phyloP scores from a whole-genome alignment of 139 green algal species.

The Micractinium conductrix region DNA sequence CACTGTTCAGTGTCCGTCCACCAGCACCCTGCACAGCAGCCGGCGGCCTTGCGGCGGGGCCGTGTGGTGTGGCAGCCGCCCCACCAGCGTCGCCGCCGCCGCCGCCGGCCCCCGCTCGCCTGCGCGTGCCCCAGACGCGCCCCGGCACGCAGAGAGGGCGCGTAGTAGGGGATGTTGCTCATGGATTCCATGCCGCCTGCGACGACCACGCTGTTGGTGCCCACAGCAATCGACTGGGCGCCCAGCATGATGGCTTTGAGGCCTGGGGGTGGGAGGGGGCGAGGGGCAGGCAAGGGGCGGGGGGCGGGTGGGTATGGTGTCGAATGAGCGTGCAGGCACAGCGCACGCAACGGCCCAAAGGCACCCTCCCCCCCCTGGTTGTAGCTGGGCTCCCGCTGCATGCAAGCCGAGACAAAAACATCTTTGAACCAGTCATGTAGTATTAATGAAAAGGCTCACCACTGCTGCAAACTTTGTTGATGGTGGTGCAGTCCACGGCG shows the following conservation, averaged over 20 bases:
- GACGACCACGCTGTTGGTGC: constrained; percentile 73
- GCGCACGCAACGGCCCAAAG: neutral
- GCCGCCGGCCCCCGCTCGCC: too few species aligned
- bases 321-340: too few species aligned
- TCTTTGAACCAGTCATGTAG: too few species aligned
- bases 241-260: constrained; percentile 91
- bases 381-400: too few species aligned
- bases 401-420: too few species aligned
- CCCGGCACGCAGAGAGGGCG: constrained; percentile 59
- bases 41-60: too few species aligned
- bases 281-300: neutral
- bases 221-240: constrained; percentile 76
- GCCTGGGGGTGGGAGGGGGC: constrained; percentile 54
- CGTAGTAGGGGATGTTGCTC: constrained; percentile 90
- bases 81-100: too few species aligned
- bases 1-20: too few species aligned
- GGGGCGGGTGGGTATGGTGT: neutral
- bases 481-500: constrained; percentile 72
- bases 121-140: constrained; percentile 67
- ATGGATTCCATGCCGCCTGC: constrained; percentile 95
- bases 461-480: constrained; percentile 94
- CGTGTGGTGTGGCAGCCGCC: too few species aligned
- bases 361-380: neutral
- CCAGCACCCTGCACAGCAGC: too few species aligned
- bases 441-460: neutral